Base-by-base conservation (phyloP, 257 asterid genomes). In the Solanum paucissectum region DNA sequence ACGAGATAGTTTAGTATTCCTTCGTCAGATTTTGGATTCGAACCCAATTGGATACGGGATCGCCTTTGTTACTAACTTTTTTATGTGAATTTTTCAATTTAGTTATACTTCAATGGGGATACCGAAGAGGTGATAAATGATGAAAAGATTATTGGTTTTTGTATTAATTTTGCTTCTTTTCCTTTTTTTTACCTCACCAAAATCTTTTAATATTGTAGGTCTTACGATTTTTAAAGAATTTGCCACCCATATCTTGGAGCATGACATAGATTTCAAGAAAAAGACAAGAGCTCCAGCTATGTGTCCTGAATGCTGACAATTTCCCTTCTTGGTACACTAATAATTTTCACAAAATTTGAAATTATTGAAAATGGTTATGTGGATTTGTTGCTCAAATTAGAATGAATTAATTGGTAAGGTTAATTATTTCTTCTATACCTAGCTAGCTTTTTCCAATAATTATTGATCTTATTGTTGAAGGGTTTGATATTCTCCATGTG, bases 171-270 rank as follows among this genome's bases (percentile, higher is more conserved):
- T 20, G 1, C 12, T 21, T 58, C 11, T 55, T 20, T 55, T 18
- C 66, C 10, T 2, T 58, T 21, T 21, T 44, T 44, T 27, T 25
- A 79, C 36, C 69, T 52, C 40, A 12, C 69, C 44, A 32, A 89
- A 89, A 88, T 88, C 88, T 88, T 88, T 36, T 37, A 36, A 74
- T 68, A 86, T 55, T 85, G 83, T 89, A 90, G 91, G 85, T 89
- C 34, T 89, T 85, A 87, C 87, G 83, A 91, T 91, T 89, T 89
- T 91, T 7, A 55, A 79, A 90, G 88, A 91, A 91, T 79, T 72
- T 92, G 89, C 89, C 88, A 91, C 93, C 89, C 90, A 92, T 89
- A 92, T 92, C 91, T 92, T 87, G 88, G 94, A 91, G 92, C 92
- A 92, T 90, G 92, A 92, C 86, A 90, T 90, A 82, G 86, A 89